Base-by-base conservation (phyloP, 140 eudicot genomes). In the Cichorium intybus region DNA sequence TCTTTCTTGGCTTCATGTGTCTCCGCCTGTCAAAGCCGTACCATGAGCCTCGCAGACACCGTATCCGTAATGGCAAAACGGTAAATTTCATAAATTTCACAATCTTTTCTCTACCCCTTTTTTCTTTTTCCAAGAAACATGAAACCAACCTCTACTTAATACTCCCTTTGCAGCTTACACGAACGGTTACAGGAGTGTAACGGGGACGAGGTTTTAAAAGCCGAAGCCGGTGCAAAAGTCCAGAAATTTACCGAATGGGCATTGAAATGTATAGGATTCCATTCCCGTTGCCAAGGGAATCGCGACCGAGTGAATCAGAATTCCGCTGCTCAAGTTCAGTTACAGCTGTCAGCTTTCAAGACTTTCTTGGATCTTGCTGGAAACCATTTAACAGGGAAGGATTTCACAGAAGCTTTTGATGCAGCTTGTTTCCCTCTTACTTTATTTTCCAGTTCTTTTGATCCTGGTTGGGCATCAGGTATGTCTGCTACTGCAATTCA, bases 211-310 rank as follows among this genome's bases (percentile, higher is more conserved):
- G 91, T 87, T 71, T 59, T 92, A 81, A 92, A 92, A 78, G 98
- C 98, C 11, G 98, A 88, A 63, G 98, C 98, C 39, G 87, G 92
- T 70, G 89, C 95, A 6, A 92, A 92, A 64, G 98, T 92, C 55
- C 98, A 92, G 77, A 92, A 92, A 48, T 92, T 92, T 56, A 92
- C 98, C 11, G 98, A 92, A 81, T 92, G 98, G 98, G 98, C 98
- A 52, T 82, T 92, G 74, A 92, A 92, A 77, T 92, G 98, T 67
- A 92, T 92, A 58, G 95, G 98, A 8, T 92, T 87, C 74, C 96
- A 92, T 71, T 87, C 98, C 46, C 96, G 96, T 61, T 78, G 92
- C 66, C 88, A 88, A 49, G 96, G 90, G 37, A 83, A 83, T 56
- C 73, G 63, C 56, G 98, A 83, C 64, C 66, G 81, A 72, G 90